Percentiles rank a stretch among this genome's conserved stretches.
These are phyloP conservation scores for Colletotrichum lindemuthianum DNA, from an alignment of 2,329 filamentous ascomycete genomes.

Conservation along the genomic window DNA sequence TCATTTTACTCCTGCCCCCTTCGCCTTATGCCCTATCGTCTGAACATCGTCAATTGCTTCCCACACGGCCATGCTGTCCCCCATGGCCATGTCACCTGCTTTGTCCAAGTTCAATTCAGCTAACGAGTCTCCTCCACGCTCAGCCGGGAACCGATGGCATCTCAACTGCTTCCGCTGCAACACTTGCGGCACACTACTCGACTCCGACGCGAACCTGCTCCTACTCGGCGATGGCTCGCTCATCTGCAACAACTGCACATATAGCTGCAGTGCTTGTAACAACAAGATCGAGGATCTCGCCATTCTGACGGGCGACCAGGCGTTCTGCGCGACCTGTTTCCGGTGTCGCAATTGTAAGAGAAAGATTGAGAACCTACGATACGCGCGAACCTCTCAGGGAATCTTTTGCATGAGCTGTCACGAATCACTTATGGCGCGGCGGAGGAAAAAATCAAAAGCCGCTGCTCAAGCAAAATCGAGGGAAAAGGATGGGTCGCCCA, in stretches of 20 bases:
- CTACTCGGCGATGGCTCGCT: slow-evolving; percentile 97
- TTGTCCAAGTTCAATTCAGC: slow-evolving; percentile 38
- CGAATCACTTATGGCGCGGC: slow-evolving; percentile 92
- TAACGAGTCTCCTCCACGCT: slow-evolving; percentile 40
- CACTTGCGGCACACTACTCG: slow-evolving; percentile 92
- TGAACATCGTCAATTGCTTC: background rate
- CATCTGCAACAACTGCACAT: slow-evolving; percentile 99
- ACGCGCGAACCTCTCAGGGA: slow-evolving; percentile 96
- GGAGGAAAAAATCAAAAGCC: slow-evolving; percentile 85
- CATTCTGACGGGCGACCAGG: slow-evolving; percentile 96
- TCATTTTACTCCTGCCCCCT: background rate
- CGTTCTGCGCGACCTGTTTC: slow-evolving; percentile 97
- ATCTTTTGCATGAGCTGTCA: slow-evolving; percentile 99
- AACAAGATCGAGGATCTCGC: slow-evolving; percentile 99
- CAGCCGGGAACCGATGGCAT: slow-evolving; percentile 94
- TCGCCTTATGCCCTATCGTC: slow-evolving; percentile 3
- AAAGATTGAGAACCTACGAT: slow-evolving; percentile 98
- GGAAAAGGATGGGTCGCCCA: slow-evolving; percentile 71
- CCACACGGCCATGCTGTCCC: slow-evolving; percentile 21
- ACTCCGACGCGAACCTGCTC: slow-evolving; percentile 97
- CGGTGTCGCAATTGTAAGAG: slow-evolving; percentile 97
- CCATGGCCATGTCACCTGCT: slow-evolving; percentile 28
- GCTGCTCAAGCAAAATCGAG: slow-evolving; percentile 68
- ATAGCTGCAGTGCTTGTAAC: slow-evolving; percentile 95
- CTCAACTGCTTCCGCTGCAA: slow-evolving; percentile 99